phyloP scores from a whole-genome alignment of 2,329 filamentous ascomycete genomes.

The Paecilomyces sp. region DNA sequence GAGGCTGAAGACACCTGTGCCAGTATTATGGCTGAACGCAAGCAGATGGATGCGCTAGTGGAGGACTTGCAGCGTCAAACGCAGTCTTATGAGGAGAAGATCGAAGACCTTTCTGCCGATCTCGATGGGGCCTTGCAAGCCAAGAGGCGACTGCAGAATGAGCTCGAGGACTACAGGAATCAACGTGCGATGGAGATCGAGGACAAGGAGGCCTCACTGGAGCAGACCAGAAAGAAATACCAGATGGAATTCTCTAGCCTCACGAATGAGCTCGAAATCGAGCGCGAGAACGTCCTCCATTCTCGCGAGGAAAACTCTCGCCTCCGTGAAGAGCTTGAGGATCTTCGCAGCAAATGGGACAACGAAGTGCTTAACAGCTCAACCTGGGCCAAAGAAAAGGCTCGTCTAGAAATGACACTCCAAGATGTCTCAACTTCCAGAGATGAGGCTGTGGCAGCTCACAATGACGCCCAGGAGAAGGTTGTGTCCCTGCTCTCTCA shows the following conservation, averaged over 20 bases:
- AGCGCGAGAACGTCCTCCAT: constrained; percentile 83
- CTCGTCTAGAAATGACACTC: constrained; percentile 80
- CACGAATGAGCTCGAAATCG: constrained; percentile 86
- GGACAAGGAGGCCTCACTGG: constrained; percentile 91
- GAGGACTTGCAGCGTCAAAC: constrained; percentile 87
- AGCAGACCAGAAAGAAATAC: constrained; percentile 96
- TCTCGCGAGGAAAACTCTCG: constrained; percentile 76
- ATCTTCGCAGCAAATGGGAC: constrained; percentile 93
- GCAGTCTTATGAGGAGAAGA: constrained; percentile 80
- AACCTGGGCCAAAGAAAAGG: constrained; percentile 97
- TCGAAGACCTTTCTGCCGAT: constrained; percentile 88
- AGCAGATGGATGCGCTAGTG: constrained; percentile 78
- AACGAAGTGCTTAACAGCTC: constrained; percentile 96
- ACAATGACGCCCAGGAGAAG: constrained; percentile 91
- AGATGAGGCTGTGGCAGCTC: constrained; percentile 85
- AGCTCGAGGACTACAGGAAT: constrained; percentile 93
- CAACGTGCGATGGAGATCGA: constrained; percentile 94
- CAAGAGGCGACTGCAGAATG: constrained; percentile 91
- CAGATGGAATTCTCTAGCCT: constrained; percentile 84
- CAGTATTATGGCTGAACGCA: constrained; percentile 82
- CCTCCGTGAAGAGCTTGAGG: constrained; percentile 91
- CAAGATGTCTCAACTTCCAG: constrained; percentile 84
- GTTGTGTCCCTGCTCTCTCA: constrained; percentile 86
- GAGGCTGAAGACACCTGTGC: constrained; percentile 90
- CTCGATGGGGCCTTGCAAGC: constrained; percentile 77